A percentile compares a stretch with the other conserved stretches of the same genome.
These are phyloP conservation scores for Chloromonas sp. DNA, from an alignment of 163 green algal genomes.

Conservation along the genomic window DNA sequence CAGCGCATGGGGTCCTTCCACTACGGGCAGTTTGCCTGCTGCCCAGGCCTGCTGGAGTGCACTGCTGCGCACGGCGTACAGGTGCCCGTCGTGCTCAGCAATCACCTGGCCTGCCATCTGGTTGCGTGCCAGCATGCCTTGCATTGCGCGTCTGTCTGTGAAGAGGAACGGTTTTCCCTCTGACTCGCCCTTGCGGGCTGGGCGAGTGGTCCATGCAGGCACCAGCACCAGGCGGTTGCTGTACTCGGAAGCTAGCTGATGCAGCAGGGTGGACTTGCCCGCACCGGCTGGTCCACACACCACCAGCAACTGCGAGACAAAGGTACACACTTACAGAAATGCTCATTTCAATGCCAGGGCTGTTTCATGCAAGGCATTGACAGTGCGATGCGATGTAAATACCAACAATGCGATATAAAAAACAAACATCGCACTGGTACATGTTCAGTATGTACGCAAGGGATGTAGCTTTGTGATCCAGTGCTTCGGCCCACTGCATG, in stretches of 20 bases:
- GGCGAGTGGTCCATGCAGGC: slow-evolving; percentile 25
- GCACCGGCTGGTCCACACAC: slow-evolving; percentile 40
- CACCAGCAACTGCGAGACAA: slow-evolving; percentile 36
- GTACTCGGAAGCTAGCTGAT: slow-evolving; percentile 36
- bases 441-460: too few species aligned
- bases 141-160: neutral
- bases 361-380: too few species aligned
- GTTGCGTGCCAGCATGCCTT: neutral
- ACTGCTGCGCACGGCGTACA: slow-evolving; percentile 18
- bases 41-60: slow-evolving; percentile 26
- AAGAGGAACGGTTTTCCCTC: slow-evolving; percentile 1
- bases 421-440: too few species aligned
- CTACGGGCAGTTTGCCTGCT: slow-evolving; percentile 26
- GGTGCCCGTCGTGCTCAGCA: slow-evolving; percentile 17
- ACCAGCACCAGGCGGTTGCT: slow-evolving; percentile 23
- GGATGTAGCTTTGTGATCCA: too few species aligned
- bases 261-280: slow-evolving; percentile 44
- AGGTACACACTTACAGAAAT: too few species aligned
- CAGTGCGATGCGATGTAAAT: too few species aligned
- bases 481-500: too few species aligned
- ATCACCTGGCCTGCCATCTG: slow-evolving; percentile 17
- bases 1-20: slow-evolving; percentile 34
- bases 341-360: too few species aligned
- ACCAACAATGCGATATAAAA: too few species aligned
- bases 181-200: slow-evolving; percentile 14